Percentiles rank a stretch among this genome's conserved stretches.
These are phyloP conservation scores for Claviceps maximensis DNA, from an alignment of 2,329 filamentous ascomycete genomes.

Conservation along the genomic window DNA sequence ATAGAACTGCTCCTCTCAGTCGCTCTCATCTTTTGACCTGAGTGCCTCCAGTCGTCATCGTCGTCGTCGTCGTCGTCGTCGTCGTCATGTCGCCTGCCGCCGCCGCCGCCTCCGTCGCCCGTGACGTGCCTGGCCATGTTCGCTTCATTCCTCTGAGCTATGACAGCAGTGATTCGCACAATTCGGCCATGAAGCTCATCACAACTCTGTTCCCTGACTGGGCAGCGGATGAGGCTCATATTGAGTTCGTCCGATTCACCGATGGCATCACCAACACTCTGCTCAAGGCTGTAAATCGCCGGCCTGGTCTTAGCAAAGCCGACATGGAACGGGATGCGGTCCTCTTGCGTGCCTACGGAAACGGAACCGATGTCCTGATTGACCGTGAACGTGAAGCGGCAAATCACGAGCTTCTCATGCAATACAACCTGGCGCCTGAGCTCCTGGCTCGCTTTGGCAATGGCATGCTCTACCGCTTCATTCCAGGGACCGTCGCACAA, in stretches of 20 bases:
- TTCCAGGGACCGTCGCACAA: slow-evolving; percentile 66
- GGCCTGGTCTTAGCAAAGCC: slow-evolving; percentile 50
- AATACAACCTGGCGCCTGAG: slow-evolving; percentile 68
- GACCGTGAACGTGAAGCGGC: slow-evolving; percentile 75
- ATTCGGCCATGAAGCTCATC: slow-evolving; percentile 68
- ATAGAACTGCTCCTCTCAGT: neutral
- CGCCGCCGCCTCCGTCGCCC: slow-evolving; percentile 11
- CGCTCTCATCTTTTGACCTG: neutral
- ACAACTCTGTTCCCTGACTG: slow-evolving; percentile 73
- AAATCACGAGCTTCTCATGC: slow-evolving; percentile 77
- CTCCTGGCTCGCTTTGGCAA: slow-evolving; percentile 89
- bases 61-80: neutral
- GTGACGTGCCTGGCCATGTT: slow-evolving; percentile 29
- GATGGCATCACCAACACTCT: slow-evolving; percentile 97
- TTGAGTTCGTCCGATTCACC: slow-evolving; percentile 84
- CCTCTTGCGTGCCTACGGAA: slow-evolving; percentile 83
- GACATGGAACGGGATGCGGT: slow-evolving; percentile 75
- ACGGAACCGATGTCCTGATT: slow-evolving; percentile 88
- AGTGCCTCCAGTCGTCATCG: no score
- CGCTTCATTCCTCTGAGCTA: slow-evolving; percentile 64
- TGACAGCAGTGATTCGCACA: slow-evolving; percentile 61
- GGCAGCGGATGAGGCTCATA: slow-evolving; percentile 55
- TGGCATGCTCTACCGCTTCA: slow-evolving; percentile 87
- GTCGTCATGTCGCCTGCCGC: slow-evolving; percentile 22
- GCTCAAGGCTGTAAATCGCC: slow-evolving; percentile 61